Conservation (phyloP, 2,329 filamentous ascomycete species). For the Fusarium sp. region DNA sequence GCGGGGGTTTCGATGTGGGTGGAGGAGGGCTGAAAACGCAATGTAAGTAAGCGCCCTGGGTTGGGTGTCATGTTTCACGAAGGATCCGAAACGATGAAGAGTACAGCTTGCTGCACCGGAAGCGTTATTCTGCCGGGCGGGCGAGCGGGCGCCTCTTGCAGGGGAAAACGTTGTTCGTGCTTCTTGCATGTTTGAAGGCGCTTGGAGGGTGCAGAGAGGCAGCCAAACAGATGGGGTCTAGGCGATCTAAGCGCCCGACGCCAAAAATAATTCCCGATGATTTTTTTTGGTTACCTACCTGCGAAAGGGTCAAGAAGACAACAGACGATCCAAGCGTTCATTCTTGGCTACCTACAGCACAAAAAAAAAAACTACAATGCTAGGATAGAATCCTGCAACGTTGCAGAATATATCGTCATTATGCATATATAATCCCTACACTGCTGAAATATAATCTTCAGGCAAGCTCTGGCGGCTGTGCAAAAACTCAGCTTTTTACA, state of each 20-base stretch:
- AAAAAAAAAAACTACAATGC: not conserved
- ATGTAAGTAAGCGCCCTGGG: conserved; percentile 26
- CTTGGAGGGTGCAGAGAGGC: conserved; percentile 23
- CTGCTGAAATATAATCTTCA: conserved; percentile 35
- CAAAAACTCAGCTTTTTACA: not conserved
- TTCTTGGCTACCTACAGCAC: not conserved
- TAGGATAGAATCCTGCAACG: not conserved
- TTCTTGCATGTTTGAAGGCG: not conserved
- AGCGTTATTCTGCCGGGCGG: not conserved
- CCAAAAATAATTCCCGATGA: conserved; percentile 4
- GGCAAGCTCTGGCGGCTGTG: conserved; percentile 31
- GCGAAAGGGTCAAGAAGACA: not conserved
- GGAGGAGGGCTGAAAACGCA: not conserved
- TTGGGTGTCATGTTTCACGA: conserved; percentile 20
- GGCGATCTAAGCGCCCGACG: conserved; percentile 1
- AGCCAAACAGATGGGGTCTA: conserved; percentile 20
- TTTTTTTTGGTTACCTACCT: not conserved
- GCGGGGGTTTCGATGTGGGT: not conserved
- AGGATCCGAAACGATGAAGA: conserved; percentile 3
- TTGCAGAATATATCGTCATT: conserved; percentile 6
- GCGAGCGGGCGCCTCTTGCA: not conserved
- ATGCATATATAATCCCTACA: conserved; percentile 17
- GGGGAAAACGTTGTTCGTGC: not conserved
- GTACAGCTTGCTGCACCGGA: not conserved
- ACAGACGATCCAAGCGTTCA: not conserved